Base-by-base conservation (phyloP, 352 stramenopile genomes). In the Thraustochytrium sp. region DNA sequence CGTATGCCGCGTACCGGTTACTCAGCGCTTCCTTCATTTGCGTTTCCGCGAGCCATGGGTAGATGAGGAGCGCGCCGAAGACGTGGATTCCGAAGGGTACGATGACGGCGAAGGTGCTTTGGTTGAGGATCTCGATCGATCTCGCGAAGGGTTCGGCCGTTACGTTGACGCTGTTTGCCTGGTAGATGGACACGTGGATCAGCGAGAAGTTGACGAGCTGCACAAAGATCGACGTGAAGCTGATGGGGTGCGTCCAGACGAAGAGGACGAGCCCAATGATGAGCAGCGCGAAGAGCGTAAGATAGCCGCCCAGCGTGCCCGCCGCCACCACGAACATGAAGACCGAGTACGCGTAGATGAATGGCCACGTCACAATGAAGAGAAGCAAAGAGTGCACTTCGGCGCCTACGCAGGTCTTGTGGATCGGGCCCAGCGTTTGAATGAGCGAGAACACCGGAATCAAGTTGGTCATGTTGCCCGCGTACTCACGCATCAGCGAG, bases 51-150 rank as follows among this genome's bases (percentile, higher is more conserved):
- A 46, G 34, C 46, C 46, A 80, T 8, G 68, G 68, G n/a, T 75
- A 80, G 31, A 80, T 65, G n/a, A 80, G 46, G 4, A 80, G 42
- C 18, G 68, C 46, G 23, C 46, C 68, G 13, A 64, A 29, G 51
- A 72, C 21, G 53, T 80, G 68, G 8, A 80, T 23, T 9, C 26
- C 40, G 21, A 80, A 46, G 0, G 68, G 48, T 29, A 80, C 64
- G 11, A 36, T n/a, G 26, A 77, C 64, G 2, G 49, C 31, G 23
- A 77, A 62, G 0, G 49, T 77, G 46, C 13, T 26, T 16, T 77
- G 68, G 21, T 77, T 55, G 37, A 77, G 42, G 9, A 77, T n/a
- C 29, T 23, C 64, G 46, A 77, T 77, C 0, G 31, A 62, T n/a
- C 34, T 11, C n/a, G 37, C 65, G 64, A 77, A 77, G 46, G 34